A percentile compares a stretch with the other conserved stretches of the same genome.
phyloP scores from a whole-genome alignment of 2,329 filamentous ascomycete genomes.

The Penicillium sp. region DNA sequence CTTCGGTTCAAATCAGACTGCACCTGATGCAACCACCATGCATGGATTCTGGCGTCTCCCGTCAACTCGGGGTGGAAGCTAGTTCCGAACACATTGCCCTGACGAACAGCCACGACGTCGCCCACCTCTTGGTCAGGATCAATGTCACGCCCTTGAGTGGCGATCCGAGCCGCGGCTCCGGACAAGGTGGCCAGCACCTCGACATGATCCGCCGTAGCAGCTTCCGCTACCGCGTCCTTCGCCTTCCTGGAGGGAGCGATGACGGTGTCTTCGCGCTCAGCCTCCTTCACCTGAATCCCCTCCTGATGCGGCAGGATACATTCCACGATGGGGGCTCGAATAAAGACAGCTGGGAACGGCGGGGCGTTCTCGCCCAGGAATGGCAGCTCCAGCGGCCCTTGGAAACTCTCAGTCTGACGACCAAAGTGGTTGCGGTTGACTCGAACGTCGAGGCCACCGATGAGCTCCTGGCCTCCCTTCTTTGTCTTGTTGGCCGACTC shows the following conservation, averaged over 20 bases:
- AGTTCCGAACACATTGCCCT: slow-evolving; percentile 90
- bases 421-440: slow-evolving; percentile 96
- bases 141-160: slow-evolving; percentile 45
- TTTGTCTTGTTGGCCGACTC: slow-evolving; percentile 88
- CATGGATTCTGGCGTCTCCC: slow-evolving; percentile 81
- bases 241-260: slow-evolving; percentile 58
- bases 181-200: slow-evolving; percentile 62
- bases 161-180: slow-evolving; percentile 52
- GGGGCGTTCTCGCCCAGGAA: slow-evolving; percentile 57
- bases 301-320: slow-evolving; percentile 62
- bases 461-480: slow-evolving; percentile 86
- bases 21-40: slow-evolving; percentile 87
- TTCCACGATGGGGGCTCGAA: slow-evolving; percentile 91
- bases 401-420: slow-evolving; percentile 88
- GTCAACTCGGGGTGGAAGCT: slow-evolving; percentile 97
- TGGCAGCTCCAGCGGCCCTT: slow-evolving; percentile 70
- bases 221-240: slow-evolving; percentile 47
- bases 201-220: slow-evolving; percentile 51
- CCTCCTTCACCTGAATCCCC: slow-evolving; percentile 55
- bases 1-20: slow-evolving; percentile 42
- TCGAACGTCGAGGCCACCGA: slow-evolving; percentile 86
- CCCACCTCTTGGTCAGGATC: slow-evolving; percentile 49
- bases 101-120: slow-evolving; percentile 84
- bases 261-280: slow-evolving; percentile 52
- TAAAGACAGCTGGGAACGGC: slow-evolving; percentile 83